Evolutionary conservation across 140 eudicot species (phyloP).

Genomic region (Oenanthe javanica): DNA sequence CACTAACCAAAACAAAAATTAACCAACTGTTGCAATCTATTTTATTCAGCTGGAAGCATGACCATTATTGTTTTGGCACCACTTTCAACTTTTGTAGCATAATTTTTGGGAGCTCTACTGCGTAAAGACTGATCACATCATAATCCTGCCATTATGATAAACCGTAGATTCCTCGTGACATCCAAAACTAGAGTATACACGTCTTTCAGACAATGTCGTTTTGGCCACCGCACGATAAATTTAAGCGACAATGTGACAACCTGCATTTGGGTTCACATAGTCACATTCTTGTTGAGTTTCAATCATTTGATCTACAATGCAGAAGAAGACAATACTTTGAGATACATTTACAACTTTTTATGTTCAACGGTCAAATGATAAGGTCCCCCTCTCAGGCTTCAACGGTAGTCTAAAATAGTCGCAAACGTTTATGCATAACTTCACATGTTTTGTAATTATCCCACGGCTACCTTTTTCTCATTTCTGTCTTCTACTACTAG

Average conservation of each 20-base stretch:
- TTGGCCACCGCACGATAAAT: neutral
- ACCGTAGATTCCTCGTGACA: neutral
- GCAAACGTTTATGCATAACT: neutral
- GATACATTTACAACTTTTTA: neutral
- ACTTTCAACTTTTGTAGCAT: constrained; percentile 14
- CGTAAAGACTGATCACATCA: neutral
- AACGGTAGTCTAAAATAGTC: neutral
- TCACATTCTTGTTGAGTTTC: neutral
- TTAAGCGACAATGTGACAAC: neutral
- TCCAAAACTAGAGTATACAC: neutral
- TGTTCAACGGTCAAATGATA: neutral
- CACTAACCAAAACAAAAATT: neutral
- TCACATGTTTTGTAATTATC: constrained; percentile 4
- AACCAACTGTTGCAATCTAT: neutral
- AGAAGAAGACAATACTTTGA: neutral
- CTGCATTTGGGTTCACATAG: neutral
- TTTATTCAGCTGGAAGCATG: constrained; percentile 12
- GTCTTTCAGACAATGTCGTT: neutral
- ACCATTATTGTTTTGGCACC: constrained; percentile 23
- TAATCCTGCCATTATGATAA: too few relatives aligned
- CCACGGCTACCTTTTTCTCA: neutral
- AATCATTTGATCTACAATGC: neutral
- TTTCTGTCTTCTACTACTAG: neutral
- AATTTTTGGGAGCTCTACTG: neutral
- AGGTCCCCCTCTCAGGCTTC: neutral